Conservation (phyloP, 257 asterid species). For the Schizonepeta tenuifolia region DNA sequence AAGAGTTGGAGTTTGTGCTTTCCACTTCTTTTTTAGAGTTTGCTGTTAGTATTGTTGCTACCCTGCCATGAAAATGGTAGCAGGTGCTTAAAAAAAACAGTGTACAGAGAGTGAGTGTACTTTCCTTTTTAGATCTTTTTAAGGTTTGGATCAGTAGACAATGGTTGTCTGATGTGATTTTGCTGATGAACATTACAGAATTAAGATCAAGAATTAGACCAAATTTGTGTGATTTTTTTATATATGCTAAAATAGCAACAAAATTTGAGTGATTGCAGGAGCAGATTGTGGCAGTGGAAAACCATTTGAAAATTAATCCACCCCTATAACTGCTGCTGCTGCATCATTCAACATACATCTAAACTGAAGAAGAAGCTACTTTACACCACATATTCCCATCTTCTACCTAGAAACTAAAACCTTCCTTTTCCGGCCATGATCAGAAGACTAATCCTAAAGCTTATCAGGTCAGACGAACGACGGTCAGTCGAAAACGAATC, state of each 20-base stretch:
- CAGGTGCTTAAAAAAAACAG: conserved; percentile 1
- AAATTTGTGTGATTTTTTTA: conserved; percentile 34
- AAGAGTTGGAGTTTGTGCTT: neutral
- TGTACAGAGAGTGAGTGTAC: neutral
- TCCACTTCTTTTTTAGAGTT: neutral
- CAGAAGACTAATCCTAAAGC: conserved; percentile 41
- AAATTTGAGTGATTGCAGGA: conserved; percentile 38
- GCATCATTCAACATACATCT: conserved; percentile 28
- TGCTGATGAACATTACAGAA: neutral
- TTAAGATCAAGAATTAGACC: neutral
- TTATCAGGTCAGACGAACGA: conserved; percentile 12
- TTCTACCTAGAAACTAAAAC: conserved; percentile 37
- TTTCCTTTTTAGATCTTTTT: neutral
- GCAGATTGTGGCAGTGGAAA: conserved; percentile 54
- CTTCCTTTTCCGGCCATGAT: conserved; percentile 30
- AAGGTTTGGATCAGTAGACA: conserved; percentile 2
- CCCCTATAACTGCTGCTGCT: conserved; percentile 33
- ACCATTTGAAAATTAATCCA: conserved; percentile 66
- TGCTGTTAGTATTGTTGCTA: conserved; percentile 19
- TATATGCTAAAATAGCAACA: conserved; percentile 33
- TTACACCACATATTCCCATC: conserved; percentile 33
- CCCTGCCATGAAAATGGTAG: conserved; percentile 22
- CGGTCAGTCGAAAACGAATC: conserved; percentile 40
- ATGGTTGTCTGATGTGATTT: neutral
- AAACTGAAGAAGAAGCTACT: conserved; percentile 30